Conservation (phyloP, 495 filamentous ascomycete genomes). For the Hypoxylon fragiforme region DNA sequence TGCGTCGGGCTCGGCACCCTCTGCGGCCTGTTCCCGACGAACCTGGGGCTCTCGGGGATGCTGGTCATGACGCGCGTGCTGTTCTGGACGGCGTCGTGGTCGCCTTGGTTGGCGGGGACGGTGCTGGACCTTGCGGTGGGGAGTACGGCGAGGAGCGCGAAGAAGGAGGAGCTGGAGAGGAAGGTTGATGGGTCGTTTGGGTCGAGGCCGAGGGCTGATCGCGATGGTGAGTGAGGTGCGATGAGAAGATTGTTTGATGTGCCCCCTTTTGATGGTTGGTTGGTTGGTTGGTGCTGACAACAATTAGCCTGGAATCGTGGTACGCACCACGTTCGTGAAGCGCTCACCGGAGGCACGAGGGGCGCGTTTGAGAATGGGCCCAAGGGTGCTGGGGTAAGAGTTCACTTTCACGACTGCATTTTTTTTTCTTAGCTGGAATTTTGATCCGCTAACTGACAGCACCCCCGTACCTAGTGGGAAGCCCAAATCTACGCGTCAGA, state of each 20-base stretch:
- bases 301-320: slow-evolving; percentile 2
- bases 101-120: slow-evolving; percentile 8
- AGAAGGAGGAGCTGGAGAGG: background rate
- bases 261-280: no score
- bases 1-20: slow-evolving; percentile 41
- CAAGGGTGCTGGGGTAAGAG: slow-evolving; percentile 11
- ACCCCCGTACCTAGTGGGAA: slow-evolving; percentile 12
- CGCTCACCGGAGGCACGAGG: background rate
- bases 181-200: slow-evolving; percentile 1
- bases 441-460: slow-evolving; percentile 1
- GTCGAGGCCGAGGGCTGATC: slow-evolving; percentile 2
- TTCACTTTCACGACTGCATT: background rate
- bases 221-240: background rate
- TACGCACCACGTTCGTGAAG: slow-evolving; percentile 1
- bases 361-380: slow-evolving; percentile 3
- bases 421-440: no score
- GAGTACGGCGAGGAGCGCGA: background rate
- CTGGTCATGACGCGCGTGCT: slow-evolving; percentile 1
- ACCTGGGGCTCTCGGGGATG: slow-evolving; percentile 9
- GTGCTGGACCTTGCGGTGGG: slow-evolving; percentile 3
- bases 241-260: background rate
- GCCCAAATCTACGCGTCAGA: slow-evolving; percentile 8
- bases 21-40: slow-evolving; percentile 29
- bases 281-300: background rate
- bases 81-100: slow-evolving; percentile 12